Evolutionary conservation across 352 stramenopile genomes (phyloP).

Genomic region (Blastocystis sp.): DNA sequence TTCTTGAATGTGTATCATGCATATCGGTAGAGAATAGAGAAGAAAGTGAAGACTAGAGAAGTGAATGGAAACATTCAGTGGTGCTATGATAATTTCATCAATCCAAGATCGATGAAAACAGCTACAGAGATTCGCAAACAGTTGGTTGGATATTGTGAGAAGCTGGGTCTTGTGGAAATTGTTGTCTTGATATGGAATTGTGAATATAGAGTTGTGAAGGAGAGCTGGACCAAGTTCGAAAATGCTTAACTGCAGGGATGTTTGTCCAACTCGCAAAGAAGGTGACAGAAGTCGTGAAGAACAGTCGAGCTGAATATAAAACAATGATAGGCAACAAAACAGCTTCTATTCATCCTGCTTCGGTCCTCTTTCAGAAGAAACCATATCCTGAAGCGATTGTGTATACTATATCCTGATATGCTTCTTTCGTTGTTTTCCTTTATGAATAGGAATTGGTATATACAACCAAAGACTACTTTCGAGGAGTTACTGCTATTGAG

Average conservation of each 20-base stretch:
- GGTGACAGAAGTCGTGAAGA: conserved; percentile 71
- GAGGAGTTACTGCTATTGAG: conserved; percentile 77
- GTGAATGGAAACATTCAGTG: conserved; percentile 46
- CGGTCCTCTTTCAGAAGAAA: conserved; percentile 73
- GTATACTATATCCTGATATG: conserved; percentile 38
- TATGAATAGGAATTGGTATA: conserved; percentile 81
- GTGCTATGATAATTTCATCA: conserved; percentile 64
- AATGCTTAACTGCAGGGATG: conserved; percentile 78
- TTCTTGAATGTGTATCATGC: conserved; percentile 63
- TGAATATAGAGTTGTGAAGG: conserved; percentile 64
- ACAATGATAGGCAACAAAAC: conserved; percentile 79
- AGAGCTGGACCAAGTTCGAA: conserved; percentile 75
- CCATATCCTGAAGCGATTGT: conserved; percentile 70
- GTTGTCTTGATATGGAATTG: not conserved
- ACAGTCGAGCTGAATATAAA: conserved; percentile 69
- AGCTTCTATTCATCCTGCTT: conserved; percentile 77
- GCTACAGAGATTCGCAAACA: conserved; percentile 63
- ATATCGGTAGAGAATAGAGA: not conserved
- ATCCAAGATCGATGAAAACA: conserved; percentile 61
- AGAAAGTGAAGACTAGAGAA: conserved; percentile 8
- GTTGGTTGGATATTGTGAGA: conserved; percentile 59
- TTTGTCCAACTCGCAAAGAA: conserved; percentile 80
- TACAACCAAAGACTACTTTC: conserved; percentile 82
- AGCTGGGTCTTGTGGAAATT: not conserved
- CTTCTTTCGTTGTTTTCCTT: conserved; percentile 72